Evolutionary conservation across 164 flowering plant genomes (phyloP).

Genomic region (Magnolia changhungtana): DNA sequence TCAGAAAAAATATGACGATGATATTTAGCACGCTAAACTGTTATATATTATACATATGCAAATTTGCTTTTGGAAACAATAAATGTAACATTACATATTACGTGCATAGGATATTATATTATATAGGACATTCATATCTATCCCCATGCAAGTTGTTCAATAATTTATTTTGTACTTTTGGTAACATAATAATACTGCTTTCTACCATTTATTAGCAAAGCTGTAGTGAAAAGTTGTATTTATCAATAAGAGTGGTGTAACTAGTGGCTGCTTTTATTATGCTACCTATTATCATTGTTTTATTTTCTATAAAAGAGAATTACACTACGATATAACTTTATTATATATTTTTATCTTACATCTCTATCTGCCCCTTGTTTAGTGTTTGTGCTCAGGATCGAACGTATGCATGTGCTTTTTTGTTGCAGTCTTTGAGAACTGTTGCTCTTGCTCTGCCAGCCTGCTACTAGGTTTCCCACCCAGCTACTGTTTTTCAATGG

Average conservation of each 20-base stretch:
- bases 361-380: not conserved
- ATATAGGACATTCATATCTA: not conserved
- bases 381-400: not conserved
- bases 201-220: not conserved
- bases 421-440: not conserved
- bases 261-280: not conserved
- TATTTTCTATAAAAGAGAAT: not conserved
- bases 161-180: not conserved
- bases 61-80: too few relatives aligned
- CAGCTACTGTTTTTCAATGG: not conserved
- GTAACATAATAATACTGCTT: not conserved
- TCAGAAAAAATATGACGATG: too few relatives aligned
- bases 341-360: too few relatives aligned
- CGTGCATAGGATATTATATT: not conserved
- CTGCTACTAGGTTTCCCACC: not conserved
- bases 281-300: not conserved
- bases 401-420: not conserved
- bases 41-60: too few relatives aligned
- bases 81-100: too few relatives aligned
- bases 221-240: not conserved
- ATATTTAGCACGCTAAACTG: too few relatives aligned
- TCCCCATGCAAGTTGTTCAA: not conserved
- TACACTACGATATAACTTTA: not conserved
- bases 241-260: not conserved
- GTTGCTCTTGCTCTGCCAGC: not conserved